A percentile compares a stretch with the other conserved stretches of the same genome.
Evolutionary conservation across 2,329 filamentous ascomycete species (phyloP).

Genomic region (Thelonectria blattea): DNA sequence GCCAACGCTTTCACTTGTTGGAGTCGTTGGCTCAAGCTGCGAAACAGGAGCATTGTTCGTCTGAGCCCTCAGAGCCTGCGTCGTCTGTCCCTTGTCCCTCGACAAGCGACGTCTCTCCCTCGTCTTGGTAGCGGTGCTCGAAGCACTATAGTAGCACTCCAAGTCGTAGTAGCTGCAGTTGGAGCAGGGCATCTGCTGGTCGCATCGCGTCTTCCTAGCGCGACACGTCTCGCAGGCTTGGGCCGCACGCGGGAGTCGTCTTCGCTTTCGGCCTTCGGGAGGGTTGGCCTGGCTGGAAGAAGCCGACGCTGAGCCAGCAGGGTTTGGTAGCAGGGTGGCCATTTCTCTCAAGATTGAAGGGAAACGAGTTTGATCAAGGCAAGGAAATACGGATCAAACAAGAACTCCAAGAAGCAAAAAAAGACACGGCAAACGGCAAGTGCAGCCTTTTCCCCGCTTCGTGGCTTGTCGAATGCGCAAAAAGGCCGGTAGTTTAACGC

Average conservation of each 20-base stretch:
- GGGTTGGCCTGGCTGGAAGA: constrained; percentile 1
- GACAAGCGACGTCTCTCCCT: not conserved
- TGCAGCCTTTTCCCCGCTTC: not conserved
- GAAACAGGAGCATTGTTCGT: not conserved
- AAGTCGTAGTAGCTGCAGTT: constrained; percentile 5
- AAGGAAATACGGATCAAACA: not conserved
- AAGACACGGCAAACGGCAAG: not conserved
- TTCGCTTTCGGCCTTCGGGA: not conserved
- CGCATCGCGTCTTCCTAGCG: constrained; percentile 4
- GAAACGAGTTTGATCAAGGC: not conserved
- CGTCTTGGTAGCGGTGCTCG: not conserved
- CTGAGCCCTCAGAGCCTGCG: not conserved
- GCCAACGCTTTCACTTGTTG: not conserved
- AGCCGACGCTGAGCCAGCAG: not conserved
- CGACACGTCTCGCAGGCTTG: constrained; percentile 5
- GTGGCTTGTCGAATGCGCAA: not conserved
- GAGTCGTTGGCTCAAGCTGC: not conserved
- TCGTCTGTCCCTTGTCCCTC: not conserved
- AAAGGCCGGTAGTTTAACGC: not conserved
- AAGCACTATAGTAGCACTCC: not conserved
- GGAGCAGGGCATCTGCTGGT: constrained; percentile 7
- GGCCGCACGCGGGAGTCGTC: constrained; percentile 4
- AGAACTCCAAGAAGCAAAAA: not conserved
- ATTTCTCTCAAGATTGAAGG: not conserved
- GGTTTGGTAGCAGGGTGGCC: not conserved